Base-by-base conservation (phyloP, 2,329 filamentous ascomycete species). In the Fonsecaea monophora region DNA sequence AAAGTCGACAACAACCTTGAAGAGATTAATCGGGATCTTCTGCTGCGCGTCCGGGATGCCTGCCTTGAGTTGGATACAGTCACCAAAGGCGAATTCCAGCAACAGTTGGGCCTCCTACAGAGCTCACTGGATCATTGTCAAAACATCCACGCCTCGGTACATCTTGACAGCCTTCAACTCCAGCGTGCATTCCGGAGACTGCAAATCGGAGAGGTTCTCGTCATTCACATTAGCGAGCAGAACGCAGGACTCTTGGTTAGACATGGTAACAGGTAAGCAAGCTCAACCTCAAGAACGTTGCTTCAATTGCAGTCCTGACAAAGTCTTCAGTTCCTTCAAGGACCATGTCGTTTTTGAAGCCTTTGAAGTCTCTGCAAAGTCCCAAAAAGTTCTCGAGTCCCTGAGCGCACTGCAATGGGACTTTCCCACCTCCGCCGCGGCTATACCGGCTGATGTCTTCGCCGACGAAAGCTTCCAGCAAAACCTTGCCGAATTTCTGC, bases 281-380 rank as follows among this genome's bases (percentile, higher is more conserved):
- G 76, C 71, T 54, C 56, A 15, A n/a, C 55, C 18, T 50, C 45
- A 50, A 10, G 10, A 50, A 18, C 5, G n/a, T 15, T 4, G 9
- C 53, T 35, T 55, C 1, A 6, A 13, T 13, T 50, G 25, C 21
- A 50, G 15, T 50, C 7, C 35, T 55, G 42, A 10, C 60, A 37
- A 53, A 61, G 35, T 60, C 54, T 53, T 61, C 64, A 75, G 72
- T 62, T 40, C 61, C 7, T 18, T 62, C 1, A 53, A 70, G 21
- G 34, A 77, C 53, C 21, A 68, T 71, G 68, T 83, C 70, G 18
- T 86, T 64, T 84, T 89, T 55, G 88, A 91, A 74, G 80, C 81
- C 0, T 90, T 90, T 63, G 88, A 91, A 73, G 80, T 84, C 0
- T 88, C 87, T 0, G 79, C 89, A 0, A 73, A 74, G 0, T 85